Base-by-base conservation (phyloP, 805 yeast species). In the Limtongia smithiae region DNA sequence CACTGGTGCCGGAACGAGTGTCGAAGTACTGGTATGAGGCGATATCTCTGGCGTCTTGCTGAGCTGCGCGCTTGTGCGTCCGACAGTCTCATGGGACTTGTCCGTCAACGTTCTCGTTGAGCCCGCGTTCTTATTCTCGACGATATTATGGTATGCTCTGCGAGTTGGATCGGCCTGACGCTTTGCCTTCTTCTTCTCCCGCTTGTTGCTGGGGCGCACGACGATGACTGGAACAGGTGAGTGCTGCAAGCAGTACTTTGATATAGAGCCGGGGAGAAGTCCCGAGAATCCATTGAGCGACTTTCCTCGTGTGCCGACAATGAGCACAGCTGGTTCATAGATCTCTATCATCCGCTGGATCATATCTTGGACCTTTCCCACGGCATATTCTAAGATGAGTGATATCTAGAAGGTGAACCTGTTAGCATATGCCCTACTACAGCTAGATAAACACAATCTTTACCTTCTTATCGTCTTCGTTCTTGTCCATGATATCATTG, bases 211-310 rank as follows among this genome's bases (percentile, higher is more conserved):
- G 9, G 76, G 76, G 30, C 71, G 69, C 27, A 75, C 74, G 3
- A 75, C 74, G 33, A 73, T 63, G 1, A 74, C 76, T 0, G 79
- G 79, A 5, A 76, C 66, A 1, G 68, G 68, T 6, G 76, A 71
- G 46, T 69, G 71, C 50, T 73, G 74, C n/a, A 76, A 59, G 56
- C 74, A 75, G 52, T 72, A 71, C 51, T 75, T 75, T 3, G 77
- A 73, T 61, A 76, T 65, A 1, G 77, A 70, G 32, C 75, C 74
- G 0, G 77, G 74, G 40, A 74, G 53, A 3, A 72, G 63, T 8
- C 70, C 71, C 37, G 64, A 71, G 46, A 75, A 65, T 0, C 74
- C 74, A 15, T 72, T 67, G 43, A 68, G 64, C 2, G 65, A 57
- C 32, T 68, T 68, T 8, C 73, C 73, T 22, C 69, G 65, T 3